phyloP scores from a whole-genome alignment of 2,329 filamentous ascomycete genomes.

The Phaeosphaeriaceae sp. region DNA sequence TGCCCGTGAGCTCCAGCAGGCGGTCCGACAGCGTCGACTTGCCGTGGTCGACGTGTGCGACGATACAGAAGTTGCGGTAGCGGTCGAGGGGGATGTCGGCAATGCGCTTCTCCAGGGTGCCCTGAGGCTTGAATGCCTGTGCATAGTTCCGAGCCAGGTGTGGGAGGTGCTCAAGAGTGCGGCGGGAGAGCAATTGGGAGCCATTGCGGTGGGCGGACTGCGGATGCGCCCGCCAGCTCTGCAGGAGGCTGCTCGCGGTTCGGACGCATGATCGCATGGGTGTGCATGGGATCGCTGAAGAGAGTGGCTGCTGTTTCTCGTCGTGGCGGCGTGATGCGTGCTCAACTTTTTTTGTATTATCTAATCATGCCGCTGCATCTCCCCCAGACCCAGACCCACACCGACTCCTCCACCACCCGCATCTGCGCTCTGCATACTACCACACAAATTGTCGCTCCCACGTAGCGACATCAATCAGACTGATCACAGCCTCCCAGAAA shows the following conservation, averaged over 20 bases:
- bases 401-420: slow-evolving; percentile 4
- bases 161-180: slow-evolving; percentile 38
- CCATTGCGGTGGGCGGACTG: slow-evolving; percentile 22
- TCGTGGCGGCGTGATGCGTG: slow-evolving; percentile 1
- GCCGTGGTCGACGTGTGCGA: slow-evolving; percentile 98
- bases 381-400: slow-evolving; percentile 17
- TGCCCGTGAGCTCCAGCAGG: slow-evolving; percentile 90
- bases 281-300: slow-evolving; percentile 38
- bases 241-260: slow-evolving; percentile 51
- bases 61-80: slow-evolving; percentile 96
- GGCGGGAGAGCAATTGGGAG: slow-evolving; percentile 10
- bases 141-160: slow-evolving; percentile 41
- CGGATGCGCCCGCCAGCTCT: slow-evolving; percentile 42
- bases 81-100: slow-evolving; percentile 78
- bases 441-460: neutral
- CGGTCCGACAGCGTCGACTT: slow-evolving; percentile 96
- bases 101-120: slow-evolving; percentile 70
- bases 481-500: neutral
- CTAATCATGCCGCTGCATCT: slow-evolving; percentile 27
- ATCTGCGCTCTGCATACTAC: neutral
- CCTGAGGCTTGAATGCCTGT: slow-evolving; percentile 47
- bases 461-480: neutral
- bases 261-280: slow-evolving; percentile 60
- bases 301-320: slow-evolving; percentile 12
- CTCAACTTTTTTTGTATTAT: slow-evolving; percentile 21